Evolutionary conservation across 1,139 yeast species (phyloP).

Genomic region (Taphrina sp.): DNA sequence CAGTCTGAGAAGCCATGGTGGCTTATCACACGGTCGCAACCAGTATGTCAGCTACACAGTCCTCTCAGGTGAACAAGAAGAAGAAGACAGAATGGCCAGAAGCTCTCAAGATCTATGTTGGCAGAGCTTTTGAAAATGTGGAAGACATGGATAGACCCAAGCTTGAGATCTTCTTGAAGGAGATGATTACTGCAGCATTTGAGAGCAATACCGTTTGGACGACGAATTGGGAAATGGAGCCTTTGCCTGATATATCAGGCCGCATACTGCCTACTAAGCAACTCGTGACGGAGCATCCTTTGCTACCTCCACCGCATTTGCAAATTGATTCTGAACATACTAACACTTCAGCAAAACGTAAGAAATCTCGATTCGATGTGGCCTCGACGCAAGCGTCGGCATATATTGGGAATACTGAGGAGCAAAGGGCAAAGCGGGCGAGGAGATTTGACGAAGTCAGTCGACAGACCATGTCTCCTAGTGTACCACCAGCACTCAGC

Average conservation of each 20-base stretch:
- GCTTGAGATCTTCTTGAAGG: slow-evolving; percentile 50
- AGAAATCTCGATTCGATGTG: slow-evolving; percentile 31
- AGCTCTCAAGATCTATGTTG: slow-evolving; percentile 51
- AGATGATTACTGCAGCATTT: slow-evolving; percentile 54
- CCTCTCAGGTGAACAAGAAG: background rate
- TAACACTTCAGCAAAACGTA: slow-evolving; percentile 32
- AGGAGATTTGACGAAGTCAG: slow-evolving; percentile 15
- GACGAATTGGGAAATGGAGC: slow-evolving; percentile 56
- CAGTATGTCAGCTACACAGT: background rate
- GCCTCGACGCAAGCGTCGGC: slow-evolving; percentile 13
- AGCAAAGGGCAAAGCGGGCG: slow-evolving; percentile 26
- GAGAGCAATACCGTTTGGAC: slow-evolving; percentile 50
- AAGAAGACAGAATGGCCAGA: slow-evolving; percentile 50
- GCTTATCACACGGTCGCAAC: slow-evolving; percentile 2
- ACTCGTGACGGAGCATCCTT: slow-evolving; percentile 41
- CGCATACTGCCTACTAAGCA: no score
- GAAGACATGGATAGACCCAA: slow-evolving; percentile 38
- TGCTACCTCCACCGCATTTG: slow-evolving; percentile 34
- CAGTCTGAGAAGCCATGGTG: no score
- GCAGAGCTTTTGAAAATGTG: slow-evolving; percentile 49
- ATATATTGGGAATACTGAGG: slow-evolving; percentile 13
- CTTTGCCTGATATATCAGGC: slow-evolving; percentile 47
- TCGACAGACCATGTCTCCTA: background rate
- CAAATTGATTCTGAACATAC: slow-evolving; percentile 31
- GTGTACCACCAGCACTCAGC: background rate